A percentile compares a stretch with the other conserved stretches of the same genome.
Evolutionary conservation across 2,329 filamentous ascomycete genomes (phyloP).

Genomic region (Aspergillus flavus): DNA sequence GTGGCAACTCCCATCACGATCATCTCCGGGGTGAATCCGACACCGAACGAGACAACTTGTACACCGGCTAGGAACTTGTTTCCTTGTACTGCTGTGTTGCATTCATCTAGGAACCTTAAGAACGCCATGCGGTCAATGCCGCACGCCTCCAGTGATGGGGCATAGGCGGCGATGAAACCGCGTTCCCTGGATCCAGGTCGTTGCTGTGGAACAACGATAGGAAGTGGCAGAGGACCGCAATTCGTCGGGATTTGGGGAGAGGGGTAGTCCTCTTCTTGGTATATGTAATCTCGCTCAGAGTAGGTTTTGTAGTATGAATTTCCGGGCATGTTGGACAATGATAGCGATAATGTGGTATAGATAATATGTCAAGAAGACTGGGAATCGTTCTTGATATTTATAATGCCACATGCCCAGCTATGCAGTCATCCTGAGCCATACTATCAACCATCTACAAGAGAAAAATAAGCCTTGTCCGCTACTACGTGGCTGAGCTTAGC

Average conservation of each 20-base stretch:
- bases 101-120: constrained; percentile 30
- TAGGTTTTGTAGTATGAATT: not conserved
- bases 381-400: not conserved
- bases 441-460: not conserved
- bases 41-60: constrained; percentile 41
- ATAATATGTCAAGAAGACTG: not conserved
- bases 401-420: not conserved
- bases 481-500: not conserved
- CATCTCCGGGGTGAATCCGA: constrained; percentile 39
- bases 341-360: not conserved
- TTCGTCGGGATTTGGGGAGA: not conserved
- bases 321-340: not conserved
- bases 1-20: constrained; percentile 46
- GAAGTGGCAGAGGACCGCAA: not conserved
- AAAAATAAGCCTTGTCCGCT: not conserved
- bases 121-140: constrained; percentile 18
- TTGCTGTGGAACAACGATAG: constrained; percentile 9
- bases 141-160: not conserved
- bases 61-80: constrained; percentile 38
- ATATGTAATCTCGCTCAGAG: not conserved
- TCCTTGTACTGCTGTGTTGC: constrained; percentile 39
- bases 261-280: not conserved
- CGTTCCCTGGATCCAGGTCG: not conserved
- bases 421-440: not conserved
- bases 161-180: constrained; percentile 6